phyloP scores from a whole-genome alignment of 257 asterid species.

The Agastache rugosa region DNA sequence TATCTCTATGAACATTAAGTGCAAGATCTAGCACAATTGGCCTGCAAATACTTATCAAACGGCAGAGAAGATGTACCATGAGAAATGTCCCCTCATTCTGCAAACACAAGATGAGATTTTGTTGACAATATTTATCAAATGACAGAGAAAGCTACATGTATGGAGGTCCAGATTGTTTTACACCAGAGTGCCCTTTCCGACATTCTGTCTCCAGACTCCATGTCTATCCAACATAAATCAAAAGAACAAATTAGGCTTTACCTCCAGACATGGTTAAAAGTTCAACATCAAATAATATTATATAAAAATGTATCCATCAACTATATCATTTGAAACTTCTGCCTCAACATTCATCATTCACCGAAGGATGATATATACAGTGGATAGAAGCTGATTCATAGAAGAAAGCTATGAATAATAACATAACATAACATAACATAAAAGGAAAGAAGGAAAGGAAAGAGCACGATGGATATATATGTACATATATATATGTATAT shows the following conservation, averaged over 20 bases:
- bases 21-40: neutral
- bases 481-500: no score
- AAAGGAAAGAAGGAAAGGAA: neutral
- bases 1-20: neutral
- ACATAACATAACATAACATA: neutral
- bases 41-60: neutral
- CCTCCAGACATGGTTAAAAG: neutral
- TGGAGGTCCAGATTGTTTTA: no score
- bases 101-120: neutral
- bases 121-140: neutral
- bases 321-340: neutral
- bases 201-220: slow-evolving; percentile 2
- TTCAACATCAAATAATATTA: neutral
- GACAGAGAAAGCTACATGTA: neutral
- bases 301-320: neutral
- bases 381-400: slow-evolving; percentile 92
- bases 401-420: slow-evolving; percentile 12
- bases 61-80: no score
- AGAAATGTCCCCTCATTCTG: neutral
- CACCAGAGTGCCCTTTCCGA: neutral
- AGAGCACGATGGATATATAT: neutral
- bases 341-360: neutral
- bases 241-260: neutral
- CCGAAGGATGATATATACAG: slow-evolving; percentile 43
- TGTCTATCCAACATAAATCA: neutral